Evolutionary conservation across 1,284 basidiomycete genomes (phyloP).

Genomic region (Ustilago trichophora): DNA sequence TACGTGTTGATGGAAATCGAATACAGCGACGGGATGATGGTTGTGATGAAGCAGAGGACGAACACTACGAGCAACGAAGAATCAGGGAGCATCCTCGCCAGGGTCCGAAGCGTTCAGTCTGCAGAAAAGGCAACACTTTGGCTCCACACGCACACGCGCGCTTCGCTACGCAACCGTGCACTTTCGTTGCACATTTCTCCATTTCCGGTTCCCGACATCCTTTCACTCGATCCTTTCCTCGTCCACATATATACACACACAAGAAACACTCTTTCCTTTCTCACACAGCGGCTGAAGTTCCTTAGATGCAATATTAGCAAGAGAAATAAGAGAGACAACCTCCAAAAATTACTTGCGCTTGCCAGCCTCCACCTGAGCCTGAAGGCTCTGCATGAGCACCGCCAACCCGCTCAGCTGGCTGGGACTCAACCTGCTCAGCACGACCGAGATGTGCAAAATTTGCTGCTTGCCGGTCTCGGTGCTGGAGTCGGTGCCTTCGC

Average conservation of each 20-base stretch:
- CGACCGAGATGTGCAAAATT: slow-evolving; percentile 61
- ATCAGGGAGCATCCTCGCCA: too few species aligned
- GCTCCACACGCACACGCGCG: not conserved
- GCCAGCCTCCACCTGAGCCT: slow-evolving; percentile 45
- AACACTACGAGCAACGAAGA: too few species aligned
- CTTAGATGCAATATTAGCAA: not conserved
- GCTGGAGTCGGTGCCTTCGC: slow-evolving; percentile 30
- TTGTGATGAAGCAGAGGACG: too few species aligned
- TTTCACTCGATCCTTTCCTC: too few species aligned
- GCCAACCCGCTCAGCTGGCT: slow-evolving; percentile 61
- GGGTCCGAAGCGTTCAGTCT: slow-evolving; percentile 3
- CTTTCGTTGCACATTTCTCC: not conserved
- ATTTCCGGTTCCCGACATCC: slow-evolving; percentile 3
- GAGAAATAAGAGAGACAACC: not conserved
- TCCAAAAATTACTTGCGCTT: slow-evolving; percentile 23
- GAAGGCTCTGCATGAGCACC: slow-evolving; percentile 60
- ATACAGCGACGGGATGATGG: too few species aligned
- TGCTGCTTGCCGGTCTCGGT: slow-evolving; percentile 33
- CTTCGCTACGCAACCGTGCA: slow-evolving; percentile 11
- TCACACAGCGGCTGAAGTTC: too few species aligned
- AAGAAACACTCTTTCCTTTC: not conserved
- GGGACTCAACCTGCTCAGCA: slow-evolving; percentile 59
- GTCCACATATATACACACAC: too few species aligned
- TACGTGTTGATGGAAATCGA: too few species aligned
- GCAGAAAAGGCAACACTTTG: too few species aligned